Conservation (phyloP, 1,284 basidiomycete genomes). For the Pascua sp. region DNA sequence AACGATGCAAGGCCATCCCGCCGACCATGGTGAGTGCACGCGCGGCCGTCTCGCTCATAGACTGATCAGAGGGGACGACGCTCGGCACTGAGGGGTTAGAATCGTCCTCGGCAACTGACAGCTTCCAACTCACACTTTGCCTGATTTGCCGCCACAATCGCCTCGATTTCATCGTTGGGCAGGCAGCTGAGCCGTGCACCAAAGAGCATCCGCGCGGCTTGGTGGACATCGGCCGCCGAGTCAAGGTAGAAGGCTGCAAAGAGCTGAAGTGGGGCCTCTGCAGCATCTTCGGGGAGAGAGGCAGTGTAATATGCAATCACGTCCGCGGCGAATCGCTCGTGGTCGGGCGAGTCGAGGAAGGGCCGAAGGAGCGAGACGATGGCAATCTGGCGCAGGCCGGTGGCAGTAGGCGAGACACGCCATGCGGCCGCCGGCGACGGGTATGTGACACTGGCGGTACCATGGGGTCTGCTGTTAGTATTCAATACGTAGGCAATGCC, state of each 20-base stretch:
- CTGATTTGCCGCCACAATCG: slow-evolving; percentile 52
- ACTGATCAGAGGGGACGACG: slow-evolving; percentile 58
- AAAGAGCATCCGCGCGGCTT: slow-evolving; percentile 69
- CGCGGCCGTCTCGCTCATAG: slow-evolving; percentile 58
- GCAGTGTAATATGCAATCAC: slow-evolving; percentile 73
- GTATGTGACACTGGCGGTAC: slow-evolving; percentile 4
- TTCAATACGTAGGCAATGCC: background rate
- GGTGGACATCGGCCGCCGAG: slow-evolving; percentile 65
- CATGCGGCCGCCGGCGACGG: slow-evolving; percentile 49
- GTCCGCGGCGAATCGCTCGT: slow-evolving; percentile 62
- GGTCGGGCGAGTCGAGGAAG: slow-evolving; percentile 70
- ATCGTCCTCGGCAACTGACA: background rate
- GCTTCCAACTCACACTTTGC: slow-evolving; percentile 21
- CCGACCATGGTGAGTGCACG: slow-evolving; percentile 71
- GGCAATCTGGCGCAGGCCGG: slow-evolving; percentile 65
- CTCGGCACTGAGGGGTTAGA: slow-evolving; percentile 62
- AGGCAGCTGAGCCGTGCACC: slow-evolving; percentile 66
- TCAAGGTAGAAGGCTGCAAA: slow-evolving; percentile 73
- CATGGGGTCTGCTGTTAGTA: slow-evolving; percentile 4
- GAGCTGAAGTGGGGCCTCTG: slow-evolving; percentile 65
- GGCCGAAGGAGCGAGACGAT: slow-evolving; percentile 66
- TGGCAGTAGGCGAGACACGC: slow-evolving; percentile 63
- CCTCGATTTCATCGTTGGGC: slow-evolving; percentile 62
- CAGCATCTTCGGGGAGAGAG: slow-evolving; percentile 60
- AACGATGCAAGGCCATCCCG: slow-evolving; percentile 75